Conservation (phyloP, 208 protist genomes). For the Trypanosoma mega region DNA sequence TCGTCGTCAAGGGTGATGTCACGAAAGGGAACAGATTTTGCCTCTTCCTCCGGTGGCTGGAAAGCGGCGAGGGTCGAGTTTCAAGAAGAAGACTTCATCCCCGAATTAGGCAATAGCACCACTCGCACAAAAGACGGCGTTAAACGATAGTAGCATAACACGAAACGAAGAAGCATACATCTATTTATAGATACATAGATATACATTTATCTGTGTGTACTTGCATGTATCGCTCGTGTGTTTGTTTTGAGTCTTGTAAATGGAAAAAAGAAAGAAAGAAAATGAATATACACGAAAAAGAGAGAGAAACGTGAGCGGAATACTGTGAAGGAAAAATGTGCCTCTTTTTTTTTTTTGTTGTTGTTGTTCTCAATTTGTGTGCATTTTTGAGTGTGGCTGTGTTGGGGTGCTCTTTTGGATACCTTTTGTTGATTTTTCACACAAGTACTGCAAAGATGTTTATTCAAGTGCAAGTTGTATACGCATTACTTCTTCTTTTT, state of each 20-base stretch:
- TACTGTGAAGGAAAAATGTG: background rate
- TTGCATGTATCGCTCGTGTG: too few species aligned
- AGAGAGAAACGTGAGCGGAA: background rate
- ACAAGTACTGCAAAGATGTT: too few species aligned
- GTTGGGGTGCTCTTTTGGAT: too few species aligned
- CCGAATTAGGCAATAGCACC: constrained; percentile 13
- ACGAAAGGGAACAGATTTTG: constrained; percentile 55
- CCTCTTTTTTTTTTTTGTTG: constrained; percentile 8
- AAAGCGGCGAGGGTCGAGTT: constrained; percentile 51
- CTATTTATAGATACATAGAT: too few species aligned
- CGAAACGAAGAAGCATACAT: too few species aligned
- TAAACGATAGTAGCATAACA: too few species aligned
- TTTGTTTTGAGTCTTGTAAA: background rate
- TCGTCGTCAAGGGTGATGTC: background rate
- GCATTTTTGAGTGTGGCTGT: too few species aligned
- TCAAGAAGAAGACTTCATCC: constrained; percentile 65
- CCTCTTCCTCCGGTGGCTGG: constrained; percentile 68
- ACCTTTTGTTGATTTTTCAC: too few species aligned
- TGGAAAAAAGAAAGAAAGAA: constrained; percentile 5
- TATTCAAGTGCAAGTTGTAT: too few species aligned
- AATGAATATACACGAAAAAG: background rate
- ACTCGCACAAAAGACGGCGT: too few species aligned
- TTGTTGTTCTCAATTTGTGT: too few species aligned
- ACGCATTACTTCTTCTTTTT: constrained; percentile 8
- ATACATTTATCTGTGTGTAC: too few species aligned